Evolutionary conservation across 768 basidiomycete genomes (phyloP), one percentile per base, ranked within the genome.

Genomic region (Hygrophorus pudorinus): DNA sequence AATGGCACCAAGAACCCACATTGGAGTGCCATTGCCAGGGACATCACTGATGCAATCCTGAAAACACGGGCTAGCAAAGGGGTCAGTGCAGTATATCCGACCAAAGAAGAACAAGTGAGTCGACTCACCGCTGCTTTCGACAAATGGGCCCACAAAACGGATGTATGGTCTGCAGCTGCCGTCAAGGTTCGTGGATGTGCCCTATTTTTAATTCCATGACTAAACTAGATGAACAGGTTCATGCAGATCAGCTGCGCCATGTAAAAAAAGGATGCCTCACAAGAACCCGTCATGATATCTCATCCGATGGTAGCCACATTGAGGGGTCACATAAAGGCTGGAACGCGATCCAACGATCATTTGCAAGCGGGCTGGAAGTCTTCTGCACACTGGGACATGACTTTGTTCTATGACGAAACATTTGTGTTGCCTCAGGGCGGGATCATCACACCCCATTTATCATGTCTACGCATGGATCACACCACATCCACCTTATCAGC

Each of bases 301-400:
- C 27, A 0, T 45, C 56, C 0, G 55, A 63, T 35, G 55, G 62
- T 0, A 61, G 58, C 12, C 53, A 48, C 1, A 61, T 63, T 9
- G 55, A 63, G 20, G 58, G 55, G 0, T 52, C 45, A 1, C 59
- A 61, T 42, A 62, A 61, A 32, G 55, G 48, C 0, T 62, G 57
- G 59, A 62, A 62, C 30, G 21, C 41, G 1, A 20, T 62, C 0
- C 48, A 52, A 39, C 40, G 51, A 0, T 38, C 51, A 1, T 40
- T 50, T 12, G 50, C 62, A 0, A 56, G 58, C 21, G 56, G 61
- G 1, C 32, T 64, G 0, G 48, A 38, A 2, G 42, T 52, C 10
- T 41, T 62, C 10, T 10, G 31, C 0, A 33, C 42, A 0, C 53
- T 61, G 0, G n/a, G 46, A 2, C 51, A 54, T 6, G 54, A 63